Evolutionary conservation across 2,329 filamentous ascomycete species (phyloP), one percentile per base, ranked within the genome.

Genomic region (Bisporella sp.): DNA sequence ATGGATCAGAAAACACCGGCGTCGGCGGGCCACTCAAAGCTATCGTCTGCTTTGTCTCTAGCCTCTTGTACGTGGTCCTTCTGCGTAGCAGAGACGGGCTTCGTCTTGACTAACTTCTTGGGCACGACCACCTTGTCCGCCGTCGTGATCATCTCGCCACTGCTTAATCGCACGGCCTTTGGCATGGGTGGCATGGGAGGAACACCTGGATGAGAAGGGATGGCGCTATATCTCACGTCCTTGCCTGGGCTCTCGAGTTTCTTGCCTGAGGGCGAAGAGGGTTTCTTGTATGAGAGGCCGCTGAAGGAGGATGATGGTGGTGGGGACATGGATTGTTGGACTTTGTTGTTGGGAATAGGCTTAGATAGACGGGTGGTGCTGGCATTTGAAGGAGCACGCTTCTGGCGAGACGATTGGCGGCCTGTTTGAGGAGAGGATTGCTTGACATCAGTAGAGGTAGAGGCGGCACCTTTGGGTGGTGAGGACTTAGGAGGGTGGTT

Each of bases 11-110:
- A 45, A 31, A 30, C 42, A 45, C 29, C 42, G 6, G 70, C 64
- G 53, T 71, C 70, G 6, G 70, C 69, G 5, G 69, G 69, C 71
- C 71, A 73, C 28, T 66, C 62, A 49, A 70, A 73, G n/a, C 60
- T 57, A 40, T 65, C 57, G 12, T 51, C 53, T 30, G 29, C 46
- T 46, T 37, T 47, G 11, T 50, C 33, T 12, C 29, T 32, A 13
- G 12, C 5, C n/a, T 21, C 41, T 41, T 12, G 21, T 21, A 21
- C 21, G 21, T 21, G 21, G n/a, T 9, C 8, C n/a, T 37, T 37
- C 35, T 8, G 35, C 8, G 35, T n/a, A n/a, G 35, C n/a, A 9
- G 35, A 9, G 35, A 4, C n/a, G 35, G 35, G 8, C n/a, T 37
- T 29, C 29, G 42, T 5, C 7, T 32, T 45, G 42, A 37, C 35